Evolutionary conservation across 2,329 filamentous ascomycete genomes (phyloP), one percentile per base, ranked within the genome.

Genomic region (Alternaria sp.): DNA sequence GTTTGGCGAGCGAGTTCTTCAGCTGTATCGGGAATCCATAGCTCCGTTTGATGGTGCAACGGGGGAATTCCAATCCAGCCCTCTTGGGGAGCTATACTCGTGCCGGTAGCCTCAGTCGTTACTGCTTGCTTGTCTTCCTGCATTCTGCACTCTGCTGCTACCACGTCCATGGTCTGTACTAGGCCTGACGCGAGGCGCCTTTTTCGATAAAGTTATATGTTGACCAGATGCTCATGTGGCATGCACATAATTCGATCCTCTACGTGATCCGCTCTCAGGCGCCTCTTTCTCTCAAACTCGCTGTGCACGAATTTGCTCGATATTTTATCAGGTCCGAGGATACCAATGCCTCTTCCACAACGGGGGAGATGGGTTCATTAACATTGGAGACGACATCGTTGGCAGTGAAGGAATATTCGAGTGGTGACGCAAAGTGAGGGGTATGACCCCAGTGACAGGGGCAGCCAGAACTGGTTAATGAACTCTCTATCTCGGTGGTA

Each of bases 381-480:
- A 28, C 18, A 18, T 18, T 22, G 28, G 1, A 34, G 12, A 48
- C 20, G 7, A 48, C 28, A 34, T 22, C 28, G 44, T 48, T 48
- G 44, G 18, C 18, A 22, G 7, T 34, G 44, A 34, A 34, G 44
- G 18, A 22, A 32, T 34, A 18, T 22, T 34, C 28, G 18, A 48
- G 28, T 48, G 44, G 44, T 48, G 44, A 48, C 44, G 44, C 44
- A 48, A 48, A 22, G 44, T 34, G 44, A 34, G 28, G 44, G 44
- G 28, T 48, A 48, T 20, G 30, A 16, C 28, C 18, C 12, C 14
- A 12, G 44, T 32, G 28, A 48, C 18, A 48, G 20, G n/a, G 44
- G 44, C 28, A 28, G 14, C n/a, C 28, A 22, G 28, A 22, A 47
- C 7, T 34, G 44, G 28, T 26, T 47, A 47, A 34, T 20, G 4